phyloP scores from a whole-genome alignment of 495 filamentous ascomycete genomes.

The Lasiosphaeria miniovina region DNA sequence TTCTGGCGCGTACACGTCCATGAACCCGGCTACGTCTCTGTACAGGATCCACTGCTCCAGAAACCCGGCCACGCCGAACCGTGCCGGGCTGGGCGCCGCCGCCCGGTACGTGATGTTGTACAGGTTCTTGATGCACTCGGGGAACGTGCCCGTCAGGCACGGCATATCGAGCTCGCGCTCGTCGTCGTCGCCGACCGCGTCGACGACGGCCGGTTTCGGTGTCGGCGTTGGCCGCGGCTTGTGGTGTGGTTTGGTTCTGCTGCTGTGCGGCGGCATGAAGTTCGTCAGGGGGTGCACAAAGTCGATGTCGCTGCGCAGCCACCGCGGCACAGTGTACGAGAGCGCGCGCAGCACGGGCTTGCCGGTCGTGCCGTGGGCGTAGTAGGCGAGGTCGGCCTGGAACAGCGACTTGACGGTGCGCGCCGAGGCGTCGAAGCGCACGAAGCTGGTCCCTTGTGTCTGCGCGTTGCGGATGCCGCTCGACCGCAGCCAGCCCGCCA shows the following conservation, averaged over 20 bases:
- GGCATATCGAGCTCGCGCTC: conserved; percentile 23
- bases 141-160: conserved; percentile 31
- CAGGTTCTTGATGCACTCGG: conserved; percentile 37
- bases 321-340: conserved; percentile 48
- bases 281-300: conserved; percentile 43
- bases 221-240: neutral
- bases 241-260: neutral
- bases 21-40: conserved; percentile 54
- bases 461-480: conserved; percentile 27
- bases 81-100: conserved; percentile 23
- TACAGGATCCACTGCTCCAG: conserved; percentile 64
- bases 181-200: conserved; percentile 14
- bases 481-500: conserved; percentile 37
- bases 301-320: conserved; percentile 38
- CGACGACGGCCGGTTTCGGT: conserved; percentile 2
- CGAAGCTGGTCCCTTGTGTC: conserved; percentile 24
- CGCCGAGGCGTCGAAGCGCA: conserved; percentile 36
- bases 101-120: conserved; percentile 41
- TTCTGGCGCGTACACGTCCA: conserved; percentile 49
- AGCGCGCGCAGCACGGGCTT: conserved; percentile 31
- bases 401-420: conserved; percentile 34
- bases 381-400: conserved; percentile 35
- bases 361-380: conserved; percentile 24
- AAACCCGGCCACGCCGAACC: conserved; percentile 67
- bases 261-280: conserved; percentile 38